Evolutionary conservation across 2,329 filamentous ascomycete species (phyloP).

Genomic region (Tympanopsis confertula): DNA sequence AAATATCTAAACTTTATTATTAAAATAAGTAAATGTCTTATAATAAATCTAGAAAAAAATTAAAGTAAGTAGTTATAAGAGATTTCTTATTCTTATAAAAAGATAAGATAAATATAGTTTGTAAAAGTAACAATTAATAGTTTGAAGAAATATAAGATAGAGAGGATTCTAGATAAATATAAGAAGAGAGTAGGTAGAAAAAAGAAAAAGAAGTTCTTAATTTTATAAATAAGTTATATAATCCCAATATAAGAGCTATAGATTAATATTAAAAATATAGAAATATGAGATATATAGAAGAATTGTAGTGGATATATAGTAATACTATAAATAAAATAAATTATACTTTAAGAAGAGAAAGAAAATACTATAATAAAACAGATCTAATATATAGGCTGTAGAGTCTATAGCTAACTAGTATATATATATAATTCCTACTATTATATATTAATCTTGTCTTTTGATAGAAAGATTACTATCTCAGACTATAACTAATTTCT

Average conservation of each 20-base stretch:
- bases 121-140: slow-evolving; percentile 2
- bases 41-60: slow-evolving; percentile 1
- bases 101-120: slow-evolving; percentile 2
- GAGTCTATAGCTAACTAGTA: neutral
- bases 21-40: slow-evolving; percentile 1
- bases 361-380: neutral
- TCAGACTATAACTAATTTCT: neutral
- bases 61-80: neutral
- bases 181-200: neutral
- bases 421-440: neutral
- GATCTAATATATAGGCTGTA: slow-evolving; percentile 1
- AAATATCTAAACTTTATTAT: slow-evolving; percentile 1
- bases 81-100: slow-evolving; percentile 1
- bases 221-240: slow-evolving; percentile 1
- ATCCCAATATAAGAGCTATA: slow-evolving; percentile 2
- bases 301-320: slow-evolving; percentile 1
- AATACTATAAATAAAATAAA: slow-evolving; percentile 1
- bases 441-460: slow-evolving; percentile 1
- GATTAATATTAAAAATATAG: slow-evolving; percentile 2
- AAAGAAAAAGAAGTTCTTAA: too few species aligned
- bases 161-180: neutral
- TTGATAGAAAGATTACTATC: slow-evolving; percentile 1
- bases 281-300: slow-evolving; percentile 3
- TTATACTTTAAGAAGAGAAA: slow-evolving; percentile 2
- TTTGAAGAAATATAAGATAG: slow-evolving; percentile 1